Base-by-base conservation (phyloP, 2,329 filamentous ascomycete genomes). In the Fusarium nodosum region DNA sequence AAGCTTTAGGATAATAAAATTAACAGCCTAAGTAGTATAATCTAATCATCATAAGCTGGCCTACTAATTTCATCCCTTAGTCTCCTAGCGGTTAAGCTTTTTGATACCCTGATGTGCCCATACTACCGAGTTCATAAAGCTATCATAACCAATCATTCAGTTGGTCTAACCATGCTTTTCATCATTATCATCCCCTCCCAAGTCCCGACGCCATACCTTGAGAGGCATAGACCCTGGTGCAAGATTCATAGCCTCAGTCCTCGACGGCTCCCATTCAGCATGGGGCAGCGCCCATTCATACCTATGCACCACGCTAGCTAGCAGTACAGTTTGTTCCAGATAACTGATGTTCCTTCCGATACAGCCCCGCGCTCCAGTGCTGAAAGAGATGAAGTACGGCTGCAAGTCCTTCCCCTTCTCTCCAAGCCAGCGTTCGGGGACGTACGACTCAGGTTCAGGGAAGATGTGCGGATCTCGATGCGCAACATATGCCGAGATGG, bases 311-410 rank as follows among this genome's bases (percentile, higher is more conserved):
- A 84, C 65, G 2, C 79, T 79, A 1, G 82, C 82, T 18, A 84
- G 30, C 2, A 82, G 61, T 8, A 84, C 79, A 3, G 79, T 80
- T 69, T 86, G 82, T 71, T 86, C 83, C 11, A 86, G 72, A 58
- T 83, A 77, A 5, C 75, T 77, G 18, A 80, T 79, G 33, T 79
- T 80, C 31, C 78, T 74, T 1, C 83, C 82, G 6, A 84, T 72
- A 56, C 83, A 85, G n/a, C 74, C 74, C 16, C 82, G 70, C 6
- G 76, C 75, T 3, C 81, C 83, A 50, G 79, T 82, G 5, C 77
- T 79, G 64, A 84, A 85, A 2, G 80, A 57, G 16, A 83, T 73
- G 44, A 84, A 76, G 41, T 77, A 78, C n/a, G 75, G 75, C 30
- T 82, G 78, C 1, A 82, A 60, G 2, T 74, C 68, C 44, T 77